A percentile compares a stretch with the other conserved stretches of the same genome.
Evolutionary conservation across 164 flowering plant genomes (phyloP).

Genomic region (Chimonanthus salicifolius): DNA sequence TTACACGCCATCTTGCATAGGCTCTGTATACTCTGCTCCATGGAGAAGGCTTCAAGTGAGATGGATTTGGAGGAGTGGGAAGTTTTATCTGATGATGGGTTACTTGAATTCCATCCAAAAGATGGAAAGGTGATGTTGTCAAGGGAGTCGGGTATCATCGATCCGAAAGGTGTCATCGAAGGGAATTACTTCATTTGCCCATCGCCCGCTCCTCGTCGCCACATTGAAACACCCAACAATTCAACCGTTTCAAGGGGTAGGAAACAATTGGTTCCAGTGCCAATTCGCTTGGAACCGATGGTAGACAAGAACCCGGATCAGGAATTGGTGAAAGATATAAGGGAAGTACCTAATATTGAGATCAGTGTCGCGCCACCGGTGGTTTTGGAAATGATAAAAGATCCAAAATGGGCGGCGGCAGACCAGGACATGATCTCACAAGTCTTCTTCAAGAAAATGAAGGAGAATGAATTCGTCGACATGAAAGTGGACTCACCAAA

Average conservation of each 20-base stretch:
- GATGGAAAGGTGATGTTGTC: conserved; percentile 2
- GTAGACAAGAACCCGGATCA: conserved; percentile 12
- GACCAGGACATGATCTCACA: conserved; percentile 35
- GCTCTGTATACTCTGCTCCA: not conserved
- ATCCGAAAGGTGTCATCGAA: conserved; percentile 20
- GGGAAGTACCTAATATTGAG: conserved; percentile 17
- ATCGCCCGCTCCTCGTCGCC: conserved; percentile 12
- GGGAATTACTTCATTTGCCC: conserved; percentile 42
- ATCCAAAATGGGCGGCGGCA: conserved; percentile 14
- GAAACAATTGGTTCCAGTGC: conserved; percentile 16
- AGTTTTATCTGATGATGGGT: conserved; percentile 32
- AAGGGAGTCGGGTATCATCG: conserved; percentile 6
- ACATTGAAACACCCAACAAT: not conserved
- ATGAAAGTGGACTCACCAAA: conserved; percentile 50
- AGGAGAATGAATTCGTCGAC: conserved; percentile 65
- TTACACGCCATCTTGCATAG: too few relatives aligned
- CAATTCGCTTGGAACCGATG: not conserved
- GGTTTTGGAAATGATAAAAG: conserved; percentile 3
- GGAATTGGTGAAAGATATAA: conserved; percentile 15
- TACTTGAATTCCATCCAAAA: conserved; percentile 19
- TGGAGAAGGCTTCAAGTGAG: conserved; percentile 6
- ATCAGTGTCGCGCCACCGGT: conserved; percentile 4
- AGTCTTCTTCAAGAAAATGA: conserved; percentile 47
- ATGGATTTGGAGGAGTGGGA: conserved; percentile 62
- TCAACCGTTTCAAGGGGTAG: conserved; percentile 8